phyloP scores from a whole-genome alignment of 768 basidiomycete genomes.

The Cystobasidium tubakii region DNA sequence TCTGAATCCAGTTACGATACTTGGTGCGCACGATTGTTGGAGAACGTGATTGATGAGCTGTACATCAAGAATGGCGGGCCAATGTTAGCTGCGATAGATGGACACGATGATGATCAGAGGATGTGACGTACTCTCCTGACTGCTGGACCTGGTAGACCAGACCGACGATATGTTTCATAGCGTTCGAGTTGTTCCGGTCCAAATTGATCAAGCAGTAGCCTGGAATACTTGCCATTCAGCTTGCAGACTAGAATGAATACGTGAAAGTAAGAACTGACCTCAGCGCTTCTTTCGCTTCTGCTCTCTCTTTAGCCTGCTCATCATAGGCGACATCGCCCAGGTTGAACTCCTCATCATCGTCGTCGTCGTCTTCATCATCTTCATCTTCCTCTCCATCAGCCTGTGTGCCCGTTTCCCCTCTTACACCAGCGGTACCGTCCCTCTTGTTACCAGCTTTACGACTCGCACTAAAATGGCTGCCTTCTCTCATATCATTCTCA shows the following conservation, averaged over 20 bases:
- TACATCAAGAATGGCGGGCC: background rate
- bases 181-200: conserved; percentile 76
- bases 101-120: background rate
- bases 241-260: background rate
- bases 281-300: conserved; percentile 28
- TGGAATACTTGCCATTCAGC: conserved; percentile 46
- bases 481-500: conserved; percentile 6
- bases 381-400: conserved; percentile 3
- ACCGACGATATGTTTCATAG: conserved; percentile 79
- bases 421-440: conserved; percentile 1
- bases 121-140: conserved; percentile 62
- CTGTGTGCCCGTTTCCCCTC: background rate
- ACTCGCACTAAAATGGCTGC: background rate
- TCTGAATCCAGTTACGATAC: conserved; percentile 72
- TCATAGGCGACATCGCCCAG: conserved; percentile 22
- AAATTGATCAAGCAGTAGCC: conserved; percentile 83
- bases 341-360: conserved; percentile 34
- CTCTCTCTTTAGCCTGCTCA: conserved; percentile 23
- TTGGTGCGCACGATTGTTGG: conserved; percentile 74
- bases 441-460: background rate
- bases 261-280: background rate
- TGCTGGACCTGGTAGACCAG: conserved; percentile 73
- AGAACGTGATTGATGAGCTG: conserved; percentile 77
- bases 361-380: conserved; percentile 27
- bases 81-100: background rate